Evolutionary conservation across 1,284 basidiomycete species (phyloP).

Genomic region (Puccinia polysora): DNA sequence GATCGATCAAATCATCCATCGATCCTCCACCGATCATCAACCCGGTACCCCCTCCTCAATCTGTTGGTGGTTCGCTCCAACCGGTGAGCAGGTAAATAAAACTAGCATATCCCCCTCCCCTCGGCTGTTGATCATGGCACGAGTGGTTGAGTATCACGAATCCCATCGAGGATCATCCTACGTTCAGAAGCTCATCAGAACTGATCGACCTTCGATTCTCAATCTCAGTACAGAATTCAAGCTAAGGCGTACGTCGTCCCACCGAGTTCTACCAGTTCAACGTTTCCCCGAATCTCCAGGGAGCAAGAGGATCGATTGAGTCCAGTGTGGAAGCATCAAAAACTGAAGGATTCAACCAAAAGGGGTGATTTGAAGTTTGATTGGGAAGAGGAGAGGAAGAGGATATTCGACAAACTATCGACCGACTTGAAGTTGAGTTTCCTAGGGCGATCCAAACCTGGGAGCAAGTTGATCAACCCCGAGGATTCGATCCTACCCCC

Average conservation of each 20-base stretch:
- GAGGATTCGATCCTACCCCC: neutral
- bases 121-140: too few relatives aligned
- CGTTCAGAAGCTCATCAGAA: too few relatives aligned
- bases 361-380: neutral
- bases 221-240: slow-evolving; percentile 28
- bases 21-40: neutral
- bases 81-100: slow-evolving; percentile 26
- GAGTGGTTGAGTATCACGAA: too few relatives aligned
- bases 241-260: slow-evolving; percentile 10
- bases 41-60: slow-evolving; percentile 7
- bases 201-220: neutral
- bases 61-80: slow-evolving; percentile 36
- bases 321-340: too few relatives aligned
- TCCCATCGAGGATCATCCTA: too few relatives aligned
- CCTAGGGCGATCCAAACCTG: slow-evolving; percentile 1
- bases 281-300: neutral
- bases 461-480: neutral
- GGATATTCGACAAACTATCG: slow-evolving; percentile 34
- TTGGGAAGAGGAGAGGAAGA: slow-evolving; percentile 21
- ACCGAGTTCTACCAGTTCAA: neutral
- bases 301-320: slow-evolving; percentile 6
- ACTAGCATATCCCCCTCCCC: neutral
- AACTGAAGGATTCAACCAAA: neutral
- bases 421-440: slow-evolving; percentile 22
- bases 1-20: slow-evolving; percentile 9